Base-by-base conservation (phyloP, 257 asterid species). In the Jacaranda mimosifolia region DNA sequence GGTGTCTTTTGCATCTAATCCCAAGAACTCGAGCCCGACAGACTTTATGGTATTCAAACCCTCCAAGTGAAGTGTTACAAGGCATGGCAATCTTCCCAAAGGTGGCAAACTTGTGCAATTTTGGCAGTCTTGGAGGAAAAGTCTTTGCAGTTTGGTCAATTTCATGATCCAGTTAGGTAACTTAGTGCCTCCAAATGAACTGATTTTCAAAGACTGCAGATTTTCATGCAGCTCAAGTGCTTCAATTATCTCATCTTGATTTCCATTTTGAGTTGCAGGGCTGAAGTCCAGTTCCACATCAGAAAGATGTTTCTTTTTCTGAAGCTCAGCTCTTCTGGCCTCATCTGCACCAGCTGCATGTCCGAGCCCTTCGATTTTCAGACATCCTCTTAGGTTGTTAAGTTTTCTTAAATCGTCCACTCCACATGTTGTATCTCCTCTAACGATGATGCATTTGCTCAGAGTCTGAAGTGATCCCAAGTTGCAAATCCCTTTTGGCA, bases 301-400 rank as follows among this genome's bases (percentile, higher is more conserved):
- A 6, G 86, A 68, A 56, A 91, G 77, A 36, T 80, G 72, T 26
- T 43, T 78, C 85, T 88, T 90, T 35, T 75, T 77, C 7, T 45
- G 73, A 77, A 91, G 79, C 73, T 83, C 79, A 4, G 92, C 96
- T 67, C 35, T 81, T 53, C 49, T 70, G n/a, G 96, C 97, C 72
- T 88, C 90, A 3, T 62, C 81, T 18, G 82, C 86, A 76, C 77
- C 79, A 2, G 63, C 57, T n/a, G 59, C 86, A 18, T 38, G 60
- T 11, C 97, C 96, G 7, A 91, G 72, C 62, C 97, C 97, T 83
- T 88, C 91, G 21, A 91, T 74, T 48, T 79, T 90, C 71, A 89
- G 90, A 40, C 76, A 76, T 9, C 96, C 92, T 4, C 74, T 80
- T 17, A 91, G 91, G n/a, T 79, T 79, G 79, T 90, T 87, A 18